A percentile compares a stretch with the other conserved stretches of the same genome.
Conservation (phyloP, 1,284 basidiomycete species). For the Crucibulum parvulum region DNA sequence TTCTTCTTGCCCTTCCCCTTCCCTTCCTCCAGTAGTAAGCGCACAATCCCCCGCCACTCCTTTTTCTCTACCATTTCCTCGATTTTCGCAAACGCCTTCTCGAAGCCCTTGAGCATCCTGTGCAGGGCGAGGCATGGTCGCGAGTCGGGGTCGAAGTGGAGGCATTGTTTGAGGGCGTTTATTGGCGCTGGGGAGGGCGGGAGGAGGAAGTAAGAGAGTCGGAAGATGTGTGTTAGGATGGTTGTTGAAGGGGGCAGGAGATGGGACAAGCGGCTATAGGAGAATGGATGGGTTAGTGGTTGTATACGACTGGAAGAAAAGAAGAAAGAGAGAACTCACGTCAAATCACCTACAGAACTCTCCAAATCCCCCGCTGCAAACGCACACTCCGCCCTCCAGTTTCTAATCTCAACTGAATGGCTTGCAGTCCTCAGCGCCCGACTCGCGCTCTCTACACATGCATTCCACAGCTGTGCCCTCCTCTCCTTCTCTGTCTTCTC, state of each 20-base stretch:
- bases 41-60: slow-evolving; percentile 74
- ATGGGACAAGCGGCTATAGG: slow-evolving; percentile 73
- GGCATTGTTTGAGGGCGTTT: slow-evolving; percentile 86
- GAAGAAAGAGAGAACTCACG: slow-evolving; percentile 50
- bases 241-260: slow-evolving; percentile 74
- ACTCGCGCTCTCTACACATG: slow-evolving; percentile 79
- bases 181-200: slow-evolving; percentile 66
- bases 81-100: slow-evolving; percentile 81
- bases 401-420: slow-evolving; percentile 73
- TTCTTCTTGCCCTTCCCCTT: too few species aligned
- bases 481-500: slow-evolving; percentile 68
- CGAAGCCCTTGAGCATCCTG: slow-evolving; percentile 77
- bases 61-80: slow-evolving; percentile 72
- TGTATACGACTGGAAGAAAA: not conserved
- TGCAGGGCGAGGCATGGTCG: slow-evolving; percentile 84
- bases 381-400: slow-evolving; percentile 80
- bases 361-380: slow-evolving; percentile 85
- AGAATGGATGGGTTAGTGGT: not conserved
- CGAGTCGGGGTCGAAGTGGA: slow-evolving; percentile 94
- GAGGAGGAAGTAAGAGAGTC: slow-evolving; percentile 85
- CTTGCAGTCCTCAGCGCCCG: slow-evolving; percentile 76
- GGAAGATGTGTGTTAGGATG: slow-evolving; percentile 77
- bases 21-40: slow-evolving; percentile 57
- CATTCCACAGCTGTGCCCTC: slow-evolving; percentile 73
- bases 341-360: slow-evolving; percentile 85